Conservation (phyloP, 2,329 filamentous ascomycete genomes). For the Penicillium sp. region DNA sequence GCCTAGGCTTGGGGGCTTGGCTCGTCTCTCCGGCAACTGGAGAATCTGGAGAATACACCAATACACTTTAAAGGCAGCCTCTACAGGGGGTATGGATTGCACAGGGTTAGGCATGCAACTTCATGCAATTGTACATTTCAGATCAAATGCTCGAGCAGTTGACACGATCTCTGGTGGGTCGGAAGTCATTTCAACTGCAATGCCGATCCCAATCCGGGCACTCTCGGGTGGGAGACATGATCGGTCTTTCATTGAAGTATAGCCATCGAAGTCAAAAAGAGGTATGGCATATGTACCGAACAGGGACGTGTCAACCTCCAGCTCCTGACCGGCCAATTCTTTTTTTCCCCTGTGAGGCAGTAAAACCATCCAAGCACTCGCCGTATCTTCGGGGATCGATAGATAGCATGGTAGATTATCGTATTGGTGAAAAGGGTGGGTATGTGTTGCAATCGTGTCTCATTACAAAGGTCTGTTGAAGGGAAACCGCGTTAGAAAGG, state of each 20-base stretch:
- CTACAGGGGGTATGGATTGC: neutral
- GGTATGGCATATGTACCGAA: neutral
- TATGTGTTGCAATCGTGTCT: slow-evolving; percentile 24
- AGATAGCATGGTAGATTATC: slow-evolving; percentile 10
- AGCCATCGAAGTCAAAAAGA: neutral
- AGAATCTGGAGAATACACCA: neutral
- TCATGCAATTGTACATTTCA: slow-evolving; percentile 4
- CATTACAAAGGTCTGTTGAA: slow-evolving; percentile 32
- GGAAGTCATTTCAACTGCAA: neutral
- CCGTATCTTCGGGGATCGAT: neutral
- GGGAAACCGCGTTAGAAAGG: slow-evolving; percentile 13
- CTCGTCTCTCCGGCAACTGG: slow-evolving; percentile 26
- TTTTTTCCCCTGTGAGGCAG: neutral
- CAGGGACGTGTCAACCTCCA: slow-evolving; percentile 2
- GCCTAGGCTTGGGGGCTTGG: slow-evolving; percentile 5
- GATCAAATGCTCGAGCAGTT: neutral
- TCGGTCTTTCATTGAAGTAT: neutral
- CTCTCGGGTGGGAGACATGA: neutral
- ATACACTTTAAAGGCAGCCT: neutral
- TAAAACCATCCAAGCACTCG: neutral
- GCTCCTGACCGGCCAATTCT: slow-evolving; percentile 1
- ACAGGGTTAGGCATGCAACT: slow-evolving; percentile 1
- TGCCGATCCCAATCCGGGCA: neutral
- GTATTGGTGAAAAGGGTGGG: slow-evolving; percentile 14
- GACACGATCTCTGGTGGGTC: neutral